Base-by-base conservation (phyloP, 768 basidiomycete species). In the Psilocybe cyanescens region DNA sequence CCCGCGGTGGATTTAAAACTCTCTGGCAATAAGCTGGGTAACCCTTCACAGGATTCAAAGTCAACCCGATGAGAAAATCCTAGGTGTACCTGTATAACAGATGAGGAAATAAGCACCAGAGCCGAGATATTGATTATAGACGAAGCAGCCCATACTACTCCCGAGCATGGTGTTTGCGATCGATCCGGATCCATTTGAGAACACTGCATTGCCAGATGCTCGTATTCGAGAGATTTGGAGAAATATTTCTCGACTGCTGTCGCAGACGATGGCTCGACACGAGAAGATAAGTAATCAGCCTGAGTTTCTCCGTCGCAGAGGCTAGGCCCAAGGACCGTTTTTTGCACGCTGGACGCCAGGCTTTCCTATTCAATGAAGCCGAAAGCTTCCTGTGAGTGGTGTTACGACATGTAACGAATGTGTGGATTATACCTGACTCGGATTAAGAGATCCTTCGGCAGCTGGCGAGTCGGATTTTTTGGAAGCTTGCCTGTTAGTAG, bases 1-100 rank as follows among this genome's bases (percentile, higher is more conserved):
- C 62, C 62, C 57, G 31, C 62, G 67, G 62, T 61, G 64, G 60
- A 62, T 59, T 64, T 65, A 65, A 64, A 58, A 54, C 62, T 63
- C 56, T 63, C 62, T 52, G 54, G 44, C 39, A 59, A 66, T 54
- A 53, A 33, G 58, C 39, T 47, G 55, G 49, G 29, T 47, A 48
- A 33, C 55, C 48, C 49, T 58, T 59, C 62, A 57, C 59, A 55
- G 51, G 59, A 44, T 56, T 59, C 54, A 57, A 57, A 33, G 50
- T 60, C 56, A 30, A 62, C 14, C 33, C 31, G 50, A 51, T 66
- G 62, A 61, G 65, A 63, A 59, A 49, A 57, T 57, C 51, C 28
- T 51, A 59, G 37, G 24, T 57, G 60, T 63, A 50, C 48, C 53
- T 49, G 57, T 19, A 61, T 12, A 39, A 39, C 49, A 14, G 55